Base-by-base conservation (phyloP, 768 basidiomycete species). In the Boletus huronensis region DNA sequence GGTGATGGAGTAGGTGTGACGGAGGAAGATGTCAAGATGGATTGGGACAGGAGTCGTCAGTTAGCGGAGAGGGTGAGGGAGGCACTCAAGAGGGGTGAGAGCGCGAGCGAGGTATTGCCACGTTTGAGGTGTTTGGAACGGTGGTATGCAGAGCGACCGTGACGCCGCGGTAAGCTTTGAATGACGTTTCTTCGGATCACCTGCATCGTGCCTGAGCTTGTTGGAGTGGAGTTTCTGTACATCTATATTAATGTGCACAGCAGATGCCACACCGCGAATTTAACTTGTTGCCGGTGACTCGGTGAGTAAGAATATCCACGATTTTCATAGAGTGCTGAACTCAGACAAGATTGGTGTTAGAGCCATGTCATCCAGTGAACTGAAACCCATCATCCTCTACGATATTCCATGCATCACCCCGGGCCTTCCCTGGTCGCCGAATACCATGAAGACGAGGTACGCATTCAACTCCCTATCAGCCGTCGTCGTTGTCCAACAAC, bases 381-480 rank as follows among this genome's bases (percentile, higher is more conserved):
- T 54, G 34, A 58, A 66, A 31, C 61, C 66, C 39, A 71, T 75
- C 49, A 55, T 62, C 21, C 58, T 76, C 7, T 75, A 73, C 52
- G 75, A 76, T 39, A 72, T 75, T 19, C 62, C 72, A 7, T 67
- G 62, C n/a, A 57, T 46, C 3, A 40, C 61, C 1, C 64, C 62
- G 1, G 63, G 62, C 17, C 67, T 61, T 14, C 60, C 64, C 19
- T 77, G 76, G 74, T 75, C 74, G 21, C 70, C 71, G 0, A 76
- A 48, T 28, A 57, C 54, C 7, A 57, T 61, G 59, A 60, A 61
- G 4, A 57, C 53, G 9, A 61, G 59, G 59, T 48, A 19, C 23
- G 29, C 2, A 3, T 21, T 17, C 17, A 9, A 11, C 19, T 6
- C n/a, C 6, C 10, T 6, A 4, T 6, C 9, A 16, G 16, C 17